These are phyloP conservation scores for Starmerella apicola DNA, from an alignment of 805 yeast species.

Conservation along the genomic window DNA sequence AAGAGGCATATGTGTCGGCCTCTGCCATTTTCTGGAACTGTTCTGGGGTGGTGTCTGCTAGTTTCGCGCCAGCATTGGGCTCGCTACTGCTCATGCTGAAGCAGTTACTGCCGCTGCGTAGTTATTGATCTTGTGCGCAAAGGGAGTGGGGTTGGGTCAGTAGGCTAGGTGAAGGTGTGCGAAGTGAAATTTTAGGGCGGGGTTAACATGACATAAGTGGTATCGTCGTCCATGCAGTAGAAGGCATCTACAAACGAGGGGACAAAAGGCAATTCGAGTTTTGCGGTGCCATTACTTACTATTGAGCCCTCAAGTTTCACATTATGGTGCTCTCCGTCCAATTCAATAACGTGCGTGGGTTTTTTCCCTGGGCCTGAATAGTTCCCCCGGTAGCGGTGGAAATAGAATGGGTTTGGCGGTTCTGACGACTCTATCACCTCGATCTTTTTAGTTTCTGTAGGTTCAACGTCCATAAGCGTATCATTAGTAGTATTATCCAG, in stretches of 20 bases:
- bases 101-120: too few species aligned
- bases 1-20: slow-evolving; percentile 18
- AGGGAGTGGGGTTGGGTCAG: too few species aligned
- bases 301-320: slow-evolving; percentile 2
- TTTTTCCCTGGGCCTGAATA: slow-evolving; percentile 13
- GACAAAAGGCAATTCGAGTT: slow-evolving; percentile 2
- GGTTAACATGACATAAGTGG: slow-evolving; percentile 20
- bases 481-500: background rate
- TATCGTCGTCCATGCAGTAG: slow-evolving; percentile 16
- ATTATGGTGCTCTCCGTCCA: slow-evolving; percentile 13
- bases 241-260: slow-evolving; percentile 10
- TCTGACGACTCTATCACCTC: slow-evolving; percentile 8
- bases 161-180: too few species aligned
- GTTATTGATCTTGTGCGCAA: too few species aligned
- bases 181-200: too few species aligned
- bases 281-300: background rate
- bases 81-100: too few species aligned
- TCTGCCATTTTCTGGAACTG: slow-evolving; percentile 11
- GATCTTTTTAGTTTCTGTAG: background rate
- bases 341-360: slow-evolving; percentile 18
- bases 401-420: slow-evolving; percentile 10
- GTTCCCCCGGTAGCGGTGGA: slow-evolving; percentile 17
- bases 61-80: too few species aligned
- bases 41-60: slow-evolving; percentile 9
- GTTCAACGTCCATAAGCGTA: too few species aligned